A percentile compares a stretch with the other conserved stretches of the same genome.
phyloP scores from a whole-genome alignment of 371 early-diverging fungal species.

The Lichtheimia corymbifera region DNA sequence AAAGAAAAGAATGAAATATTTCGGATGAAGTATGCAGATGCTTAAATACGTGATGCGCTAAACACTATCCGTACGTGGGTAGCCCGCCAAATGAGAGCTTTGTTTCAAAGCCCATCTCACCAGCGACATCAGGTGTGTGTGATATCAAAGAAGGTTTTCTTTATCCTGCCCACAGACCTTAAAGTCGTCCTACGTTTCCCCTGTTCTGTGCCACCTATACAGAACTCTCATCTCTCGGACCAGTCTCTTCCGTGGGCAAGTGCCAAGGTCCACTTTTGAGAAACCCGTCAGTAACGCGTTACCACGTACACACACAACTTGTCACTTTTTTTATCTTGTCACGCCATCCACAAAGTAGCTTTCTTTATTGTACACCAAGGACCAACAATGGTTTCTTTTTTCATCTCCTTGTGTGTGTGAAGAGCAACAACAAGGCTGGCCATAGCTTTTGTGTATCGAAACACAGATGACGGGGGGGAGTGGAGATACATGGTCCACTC shows the following conservation, averaged over 20 bases:
- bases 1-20: neutral
- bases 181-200: conserved; percentile 1
- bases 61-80: conserved; percentile 2
- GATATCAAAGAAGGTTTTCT: neutral
- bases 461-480: neutral
- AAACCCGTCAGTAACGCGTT: neutral
- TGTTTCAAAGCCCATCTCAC: neutral
- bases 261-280: neutral
- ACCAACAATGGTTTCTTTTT: neutral
- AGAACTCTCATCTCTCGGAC: neutral
- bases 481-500: neutral
- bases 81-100: neutral
- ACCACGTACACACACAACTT: neutral
- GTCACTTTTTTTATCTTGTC: neutral
- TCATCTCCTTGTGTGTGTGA: too few relatives aligned
- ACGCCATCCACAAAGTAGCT: neutral
- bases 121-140: neutral
- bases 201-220: neutral
- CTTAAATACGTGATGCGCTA: neutral
- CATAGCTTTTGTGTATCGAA: too few relatives aligned
- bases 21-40: neutral
- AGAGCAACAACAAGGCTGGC: too few relatives aligned
- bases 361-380: neutral
- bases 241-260: neutral
- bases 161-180: conserved; percentile 4